Percentiles rank a stretch among this genome's conserved stretches.
These are phyloP conservation scores for Pseudogymnoascus sp. DNA, from an alignment of 2,329 filamentous ascomycete species.

Conservation along the genomic window DNA sequence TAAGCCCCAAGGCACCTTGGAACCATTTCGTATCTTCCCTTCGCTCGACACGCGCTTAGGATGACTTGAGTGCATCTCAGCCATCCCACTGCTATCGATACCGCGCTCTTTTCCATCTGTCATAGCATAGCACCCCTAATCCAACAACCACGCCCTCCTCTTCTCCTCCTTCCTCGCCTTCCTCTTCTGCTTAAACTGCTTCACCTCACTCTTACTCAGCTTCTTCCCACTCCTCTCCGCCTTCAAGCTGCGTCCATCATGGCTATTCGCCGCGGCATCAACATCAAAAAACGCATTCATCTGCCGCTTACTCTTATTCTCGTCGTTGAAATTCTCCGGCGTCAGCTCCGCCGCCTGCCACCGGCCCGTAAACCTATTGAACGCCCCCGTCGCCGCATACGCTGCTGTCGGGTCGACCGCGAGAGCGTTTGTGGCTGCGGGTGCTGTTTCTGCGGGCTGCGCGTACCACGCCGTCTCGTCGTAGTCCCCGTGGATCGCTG, in stretches of 20 bases:
- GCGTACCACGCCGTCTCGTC: constrained; percentile 96
- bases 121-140: constrained; percentile 48
- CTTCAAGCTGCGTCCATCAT: constrained; percentile 84
- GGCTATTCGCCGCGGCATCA: constrained; percentile 82
- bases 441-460: constrained; percentile 41
- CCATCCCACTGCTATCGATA: background rate
- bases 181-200: constrained; percentile 85
- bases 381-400: constrained; percentile 65
- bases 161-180: constrained; percentile 90
- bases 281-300: constrained; percentile 96
- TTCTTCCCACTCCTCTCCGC: constrained; percentile 84
- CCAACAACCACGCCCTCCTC: constrained; percentile 78
- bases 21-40: too few relatives aligned
- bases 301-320: constrained; percentile 78
- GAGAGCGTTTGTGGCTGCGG: constrained; percentile 27
- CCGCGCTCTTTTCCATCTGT: background rate
- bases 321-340: constrained; percentile 73
- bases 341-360: constrained; percentile 64
- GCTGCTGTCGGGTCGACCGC: constrained; percentile 37
- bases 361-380: constrained; percentile 84
- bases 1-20: too few relatives aligned
- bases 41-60: too few relatives aligned
- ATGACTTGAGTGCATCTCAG: too few relatives aligned
- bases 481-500: constrained; percentile 91
- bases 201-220: constrained; percentile 75